A percentile compares a stretch with the other conserved stretches of the same genome.
phyloP scores from a whole-genome alignment of 177 flowering plant species.

The Telopea speciosissima region DNA sequence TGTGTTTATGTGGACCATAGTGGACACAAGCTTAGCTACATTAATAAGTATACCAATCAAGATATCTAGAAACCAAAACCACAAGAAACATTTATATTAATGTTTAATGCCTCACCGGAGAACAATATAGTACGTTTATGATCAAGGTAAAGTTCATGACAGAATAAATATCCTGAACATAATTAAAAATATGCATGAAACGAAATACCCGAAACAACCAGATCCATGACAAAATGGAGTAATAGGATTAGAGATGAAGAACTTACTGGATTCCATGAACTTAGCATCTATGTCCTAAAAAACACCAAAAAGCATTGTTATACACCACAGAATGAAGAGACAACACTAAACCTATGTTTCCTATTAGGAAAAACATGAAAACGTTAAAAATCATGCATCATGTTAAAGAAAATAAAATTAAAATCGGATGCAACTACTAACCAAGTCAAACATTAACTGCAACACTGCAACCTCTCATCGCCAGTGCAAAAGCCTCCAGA shows the following conservation, averaged over 20 bases:
- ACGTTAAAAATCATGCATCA: not conserved
- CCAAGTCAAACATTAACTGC: constrained; percentile 20
- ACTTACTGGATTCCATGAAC: not conserved
- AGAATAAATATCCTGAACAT: no score
- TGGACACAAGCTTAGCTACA: no score
- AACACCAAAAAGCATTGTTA: not conserved
- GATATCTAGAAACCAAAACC: no score
- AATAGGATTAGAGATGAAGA: not conserved
- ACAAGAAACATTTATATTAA: no score
- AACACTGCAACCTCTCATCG: constrained; percentile 32
- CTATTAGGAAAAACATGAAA: not conserved
- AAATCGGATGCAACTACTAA: constrained; percentile 22
- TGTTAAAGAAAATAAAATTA: not conserved
- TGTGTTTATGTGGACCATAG: no score
- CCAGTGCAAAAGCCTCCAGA: constrained; percentile 58
- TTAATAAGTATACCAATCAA: no score
- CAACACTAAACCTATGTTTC: not conserved
- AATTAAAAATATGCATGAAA: no score
- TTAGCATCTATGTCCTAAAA: not conserved
- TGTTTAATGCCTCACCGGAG: no score
- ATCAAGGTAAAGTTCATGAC: no score
- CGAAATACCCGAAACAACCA: no score
- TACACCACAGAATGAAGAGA: not conserved
- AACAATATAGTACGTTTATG: no score
- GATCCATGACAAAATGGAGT: no score